Evolutionary conservation across 2,329 filamentous ascomycete genomes (phyloP), one percentile per base, ranked within the genome.

Genomic region (Lachnellula suecica): DNA sequence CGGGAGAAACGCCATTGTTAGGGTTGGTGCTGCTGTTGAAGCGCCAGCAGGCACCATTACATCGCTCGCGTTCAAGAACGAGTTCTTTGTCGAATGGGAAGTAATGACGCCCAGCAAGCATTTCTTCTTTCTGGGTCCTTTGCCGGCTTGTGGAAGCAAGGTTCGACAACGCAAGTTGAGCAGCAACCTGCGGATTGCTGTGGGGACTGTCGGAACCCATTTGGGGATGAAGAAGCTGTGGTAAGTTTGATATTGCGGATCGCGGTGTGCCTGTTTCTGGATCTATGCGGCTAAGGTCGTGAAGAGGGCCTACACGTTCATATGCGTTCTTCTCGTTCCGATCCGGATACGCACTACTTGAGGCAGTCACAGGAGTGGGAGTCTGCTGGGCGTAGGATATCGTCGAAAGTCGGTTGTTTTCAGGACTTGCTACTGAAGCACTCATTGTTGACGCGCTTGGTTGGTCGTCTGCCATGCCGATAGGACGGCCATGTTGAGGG

Each of bases 1-100:
- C 76, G 6, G 79, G 74, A 24, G 86, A 89, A 5, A 92, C 82
- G 4, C 87, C 87, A 35, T 84, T 82, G 49, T 84, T 82, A 2
- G 89, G 87, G 61, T 91, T 91, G 25, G 83, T 86, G 17, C 88
- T 87, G 68, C 88, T 90, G 71, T 97, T 97, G 74, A 94, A 97
- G 46, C 85, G 79, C 81, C 87, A 92, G 62, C 93, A 85, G 4
- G 90, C 90, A 11, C 83, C 81, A 57, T 84, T 87, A 72, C 93
- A 97, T 49, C 87, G 81, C 66, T 94, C 85, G n/a, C 93, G 87
- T 64, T 97, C 92, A 19, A 89, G 79, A 13, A 89, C 80, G 4
- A 99, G 79, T 63, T 91, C 86, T 54, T 84, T 81, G 66, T 90
- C 85, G 58, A 87, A 92, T 6, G 89, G 89, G 55, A 85, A 85